Evolutionary conservation across 306 rosid genomes (phyloP), one percentile per base, ranked within the genome.

Genomic region (Glycine latifolia): DNA sequence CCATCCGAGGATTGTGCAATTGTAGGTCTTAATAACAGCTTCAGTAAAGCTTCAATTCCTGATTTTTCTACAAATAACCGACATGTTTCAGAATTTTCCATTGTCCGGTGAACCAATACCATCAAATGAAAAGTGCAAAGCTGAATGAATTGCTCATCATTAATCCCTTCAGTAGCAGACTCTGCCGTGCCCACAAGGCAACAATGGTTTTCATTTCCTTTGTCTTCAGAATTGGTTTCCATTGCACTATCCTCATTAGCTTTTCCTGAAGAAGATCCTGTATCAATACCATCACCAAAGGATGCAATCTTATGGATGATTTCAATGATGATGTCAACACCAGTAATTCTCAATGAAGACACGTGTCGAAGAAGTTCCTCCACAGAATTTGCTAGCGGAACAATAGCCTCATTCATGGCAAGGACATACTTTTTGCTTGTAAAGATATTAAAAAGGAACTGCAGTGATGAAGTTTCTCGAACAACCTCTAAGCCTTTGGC

Each of bases 311-410:
- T 92, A 33, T 87, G 89, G 70, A 92, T 83, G 65, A 95, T 87
- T 85, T 95, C 97, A 87, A 92, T 86, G 67, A 95, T 92, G 55
- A 95, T 92, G 76, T 90, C 98, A 79, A 95, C 97, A 75, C 98
- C 97, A 43, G 85, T 88, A 86, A 90, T 86, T 91, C 97, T 92
- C 78, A 95, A 77, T 15, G 94, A 91, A 77, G 98, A 86, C 63
- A 95, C 97, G 62, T 95, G 98, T 48, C 98, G 97, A 75, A 92
- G 88, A 83, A 95, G 95, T 85, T 95, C 98, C 90, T 95, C 98
- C 79, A 95, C 97, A 7, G 98, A 92, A 86, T 95, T 95, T 67
- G 97, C 93, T 71, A 95, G 76, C 43, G 97, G 98, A 86, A 95
- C 95, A 87, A 95, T 88, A 49, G 98, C 98, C 76, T 93, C 98